Percentiles rank a stretch among this genome's conserved stretches.
phyloP scores from a whole-genome alignment of 805 yeast genomes.

The Pichia scutulata region DNA sequence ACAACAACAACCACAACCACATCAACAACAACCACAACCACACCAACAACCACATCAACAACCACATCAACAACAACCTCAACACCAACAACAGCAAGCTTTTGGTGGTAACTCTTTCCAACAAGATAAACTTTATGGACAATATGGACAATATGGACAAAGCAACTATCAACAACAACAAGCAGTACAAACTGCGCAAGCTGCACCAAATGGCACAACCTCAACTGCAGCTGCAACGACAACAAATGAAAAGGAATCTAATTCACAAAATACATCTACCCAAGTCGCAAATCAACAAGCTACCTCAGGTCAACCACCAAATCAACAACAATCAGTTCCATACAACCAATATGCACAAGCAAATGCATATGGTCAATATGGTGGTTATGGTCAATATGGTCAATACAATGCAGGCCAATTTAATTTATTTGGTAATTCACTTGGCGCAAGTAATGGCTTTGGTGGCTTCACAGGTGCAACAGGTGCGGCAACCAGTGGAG shows the following conservation, averaged over 20 bases:
- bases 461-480: conserved; percentile 3
- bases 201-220: conserved; percentile 6
- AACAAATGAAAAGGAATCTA: conserved; percentile 12
- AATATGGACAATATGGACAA: conserved; percentile 24
- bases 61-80: conserved; percentile 11
- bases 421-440: conserved; percentile 5
- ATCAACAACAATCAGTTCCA: conserved; percentile 11
- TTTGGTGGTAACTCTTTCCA: conserved; percentile 20
- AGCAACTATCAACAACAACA: conserved; percentile 11
- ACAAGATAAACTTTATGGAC: conserved; percentile 22
- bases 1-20: conserved; percentile 10
- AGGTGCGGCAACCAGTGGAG: not conserved
- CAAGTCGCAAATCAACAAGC: conserved; percentile 3
- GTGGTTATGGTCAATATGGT: conserved; percentile 4
- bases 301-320: conserved; percentile 6
- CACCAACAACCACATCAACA: conserved; percentile 15
- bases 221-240: conserved; percentile 7
- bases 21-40: conserved; percentile 13
- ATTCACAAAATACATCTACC: conserved; percentile 15
- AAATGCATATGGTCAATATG: conserved; percentile 12
- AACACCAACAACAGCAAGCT: conserved; percentile 12
- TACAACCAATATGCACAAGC: conserved; percentile 16
- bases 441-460: conserved; percentile 2
- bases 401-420: conserved; percentile 9
- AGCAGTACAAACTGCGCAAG: conserved; percentile 1